Percentiles rank a stretch among this genome's conserved stretches.
Evolutionary conservation across 108 stramenopile species (phyloP).

Genomic region (Phaeodactylum tricornutum): DNA sequence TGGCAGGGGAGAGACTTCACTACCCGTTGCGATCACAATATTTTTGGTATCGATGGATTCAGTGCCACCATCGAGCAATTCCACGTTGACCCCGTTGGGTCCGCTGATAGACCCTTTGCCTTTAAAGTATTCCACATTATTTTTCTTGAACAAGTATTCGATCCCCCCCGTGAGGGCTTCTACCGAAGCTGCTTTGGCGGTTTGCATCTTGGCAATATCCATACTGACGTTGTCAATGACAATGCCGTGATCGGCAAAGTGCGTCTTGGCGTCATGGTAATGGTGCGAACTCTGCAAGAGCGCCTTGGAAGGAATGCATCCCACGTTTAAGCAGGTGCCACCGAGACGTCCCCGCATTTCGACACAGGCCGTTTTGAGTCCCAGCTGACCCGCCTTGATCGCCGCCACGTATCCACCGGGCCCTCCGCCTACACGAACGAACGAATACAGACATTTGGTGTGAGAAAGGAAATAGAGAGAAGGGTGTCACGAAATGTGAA

Average conservation of each 20-base stretch:
- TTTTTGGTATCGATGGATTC: constrained; percentile 88
- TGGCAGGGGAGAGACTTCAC: constrained; percentile 95
- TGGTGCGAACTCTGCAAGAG: constrained; percentile 88
- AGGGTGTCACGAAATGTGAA: neutral
- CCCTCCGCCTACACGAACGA: constrained; percentile 75
- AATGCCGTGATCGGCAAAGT: constrained; percentile 96
- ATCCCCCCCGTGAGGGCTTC: constrained; percentile 97
- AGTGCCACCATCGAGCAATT: constrained; percentile 68
- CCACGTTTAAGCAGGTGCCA: constrained; percentile 96
- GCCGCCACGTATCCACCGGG: constrained; percentile 99
- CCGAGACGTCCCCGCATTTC: constrained; percentile 95
- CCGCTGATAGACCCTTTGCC: constrained; percentile 86
- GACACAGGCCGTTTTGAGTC: constrained; percentile 97
- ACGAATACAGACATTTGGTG: constrained; percentile 1
- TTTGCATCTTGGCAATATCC: constrained; percentile 90
- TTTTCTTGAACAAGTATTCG: constrained; percentile 97
- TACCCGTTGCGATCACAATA: constrained; percentile 96
- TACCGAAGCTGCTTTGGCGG: constrained; percentile 86
- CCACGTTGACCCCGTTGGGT: constrained; percentile 79
- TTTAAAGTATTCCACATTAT: constrained; percentile 96
- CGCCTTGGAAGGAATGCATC: constrained; percentile 99
- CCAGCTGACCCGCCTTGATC: constrained; percentile 97
- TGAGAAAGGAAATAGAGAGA: neutral
- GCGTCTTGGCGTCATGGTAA: constrained; percentile 91
- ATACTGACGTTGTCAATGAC: constrained; percentile 70